These are phyloP conservation scores for Vanderwaltozyma tropicalis DNA, from an alignment of 805 yeast genomes.

Conservation along the genomic window DNA sequence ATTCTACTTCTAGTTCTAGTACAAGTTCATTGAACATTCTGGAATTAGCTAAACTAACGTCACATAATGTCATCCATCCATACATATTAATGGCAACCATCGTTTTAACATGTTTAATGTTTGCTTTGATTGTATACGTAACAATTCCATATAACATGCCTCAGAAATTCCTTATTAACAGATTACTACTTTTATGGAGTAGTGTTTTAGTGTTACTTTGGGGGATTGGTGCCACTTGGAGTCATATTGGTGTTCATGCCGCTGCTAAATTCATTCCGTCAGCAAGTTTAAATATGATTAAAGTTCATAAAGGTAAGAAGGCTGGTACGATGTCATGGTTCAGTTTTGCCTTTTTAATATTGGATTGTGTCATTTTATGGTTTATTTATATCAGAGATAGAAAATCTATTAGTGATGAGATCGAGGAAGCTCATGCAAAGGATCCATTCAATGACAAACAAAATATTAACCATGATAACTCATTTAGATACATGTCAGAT, in stretches of 20 bases:
- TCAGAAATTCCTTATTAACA: conserved; percentile 19
- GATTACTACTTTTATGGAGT: conserved; percentile 26
- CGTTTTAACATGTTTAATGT: conserved; percentile 33
- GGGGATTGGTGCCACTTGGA: conserved; percentile 60
- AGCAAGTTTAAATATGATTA: conserved; percentile 41
- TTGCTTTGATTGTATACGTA: conserved; percentile 35
- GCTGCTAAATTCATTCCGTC: conserved; percentile 35
- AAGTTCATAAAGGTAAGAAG: conserved; percentile 37
- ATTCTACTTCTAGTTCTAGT: conserved; percentile 8
- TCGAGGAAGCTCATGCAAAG: conserved; percentile 7
- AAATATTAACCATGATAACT: not conserved
- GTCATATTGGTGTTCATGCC: conserved; percentile 44
- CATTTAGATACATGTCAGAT: conserved; percentile 4
- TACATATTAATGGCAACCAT: conserved; percentile 41
- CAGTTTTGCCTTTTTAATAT: conserved; percentile 39
- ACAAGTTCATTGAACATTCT: conserved; percentile 33
- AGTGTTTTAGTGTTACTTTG: conserved; percentile 36
- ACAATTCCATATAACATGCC: conserved; percentile 42
- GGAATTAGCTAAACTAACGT: conserved; percentile 36
- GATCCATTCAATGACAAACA: conserved; percentile 1
- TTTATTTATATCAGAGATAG: conserved; percentile 29
- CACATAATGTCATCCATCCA: conserved; percentile 42
- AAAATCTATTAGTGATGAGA: conserved; percentile 11
- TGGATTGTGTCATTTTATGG: conserved; percentile 33
- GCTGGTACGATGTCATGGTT: conserved; percentile 55